Base-by-base conservation (phyloP, 495 filamentous ascomycete species). In the Xylaria bambusicola region DNA sequence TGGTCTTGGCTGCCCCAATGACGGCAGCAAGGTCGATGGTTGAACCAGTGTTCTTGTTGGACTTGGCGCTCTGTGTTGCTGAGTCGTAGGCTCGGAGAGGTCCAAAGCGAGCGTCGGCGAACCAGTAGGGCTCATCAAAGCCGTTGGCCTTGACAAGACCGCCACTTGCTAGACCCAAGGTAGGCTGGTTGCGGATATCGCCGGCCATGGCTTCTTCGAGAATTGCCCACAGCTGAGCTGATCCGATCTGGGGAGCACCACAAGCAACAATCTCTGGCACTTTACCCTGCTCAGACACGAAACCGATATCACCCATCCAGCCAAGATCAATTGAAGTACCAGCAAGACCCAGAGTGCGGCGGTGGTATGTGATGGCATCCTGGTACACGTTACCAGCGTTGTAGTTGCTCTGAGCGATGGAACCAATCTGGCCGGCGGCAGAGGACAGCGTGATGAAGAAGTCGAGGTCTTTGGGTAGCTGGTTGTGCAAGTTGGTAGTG, bases 361-460 rank as follows among this genome's bases (percentile, higher is more conserved):
- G 71, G 62, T 77, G 65, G 45, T 71, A 70, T 9, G 68, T 65
- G 23, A 81, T 66, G 3, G 73, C 75, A 40, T 81, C 82, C 13
- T 82, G 72, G 67, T 78, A 86, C 6, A 78, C 76, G 61, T 85
- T 86, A 23, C 77, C 80, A 3, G 78, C 73, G 15, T 76, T 75
- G 64, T 83, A 83, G 55, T 80, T 79, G 26, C 77, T 67, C 61
- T 83, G 78, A 0, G 73, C 71, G 10, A 60, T 61, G 26, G 66
- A 76, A 10, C 85, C 85, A n/a, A 83, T 63, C 2, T 82, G 64
- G 3, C 77, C 82, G 7, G 78, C 68, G 0, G 81, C 60, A 1
- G 86, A 88, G n/a, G 82, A 83, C 9, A 86, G 71, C 13, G 76
- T 69, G 44, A 87, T 67, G 64, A 89, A 87, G 73, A 89, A 88